These are phyloP conservation scores for Irpex lacteus DNA, from an alignment of 1,284 basidiomycete genomes.

Conservation along the genomic window DNA sequence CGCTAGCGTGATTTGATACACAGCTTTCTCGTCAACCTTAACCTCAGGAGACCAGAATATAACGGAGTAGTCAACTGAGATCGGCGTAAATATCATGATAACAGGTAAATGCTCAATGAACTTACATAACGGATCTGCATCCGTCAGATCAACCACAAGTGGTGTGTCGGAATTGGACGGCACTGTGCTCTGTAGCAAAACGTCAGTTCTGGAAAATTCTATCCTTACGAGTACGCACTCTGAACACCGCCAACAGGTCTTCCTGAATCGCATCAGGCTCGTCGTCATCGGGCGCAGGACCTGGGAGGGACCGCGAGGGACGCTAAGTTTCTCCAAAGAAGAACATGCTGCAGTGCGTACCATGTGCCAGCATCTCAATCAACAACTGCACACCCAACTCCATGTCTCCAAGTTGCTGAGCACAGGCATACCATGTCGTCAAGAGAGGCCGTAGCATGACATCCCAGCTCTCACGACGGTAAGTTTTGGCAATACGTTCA, in stretches of 20 bases:
- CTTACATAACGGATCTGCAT: conserved; percentile 64
- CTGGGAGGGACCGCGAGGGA: conserved; percentile 10
- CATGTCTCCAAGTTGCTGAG: conserved; percentile 71
- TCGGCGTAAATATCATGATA: not conserved
- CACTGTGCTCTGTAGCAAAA: conserved; percentile 56
- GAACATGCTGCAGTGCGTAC: conserved; percentile 35
- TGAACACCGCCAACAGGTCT: conserved; percentile 66
- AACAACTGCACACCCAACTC: conserved; percentile 71
- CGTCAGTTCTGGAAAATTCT: conserved; percentile 1
- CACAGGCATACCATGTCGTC: conserved; percentile 76
- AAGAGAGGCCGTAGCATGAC: conserved; percentile 70
- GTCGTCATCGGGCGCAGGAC: conserved; percentile 34
- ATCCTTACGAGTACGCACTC: conserved; percentile 38
- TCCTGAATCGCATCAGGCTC: conserved; percentile 52
- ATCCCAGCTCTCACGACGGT: conserved; percentile 79
- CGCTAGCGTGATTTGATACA: conserved; percentile 71
- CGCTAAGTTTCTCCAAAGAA: not conserved
- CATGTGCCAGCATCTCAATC: conserved; percentile 79
- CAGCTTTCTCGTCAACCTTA: conserved; percentile 54
- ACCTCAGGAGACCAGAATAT: conserved; percentile 71
- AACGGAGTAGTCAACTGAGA: conserved; percentile 58
- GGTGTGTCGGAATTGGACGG: conserved; percentile 53
- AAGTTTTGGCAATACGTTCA: conserved; percentile 82
- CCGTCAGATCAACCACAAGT: conserved; percentile 60
- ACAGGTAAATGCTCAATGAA: conserved; percentile 12